Evolutionary conservation across 179 eudicot genomes (phyloP).

Genomic region (Beta corolliflora): DNA sequence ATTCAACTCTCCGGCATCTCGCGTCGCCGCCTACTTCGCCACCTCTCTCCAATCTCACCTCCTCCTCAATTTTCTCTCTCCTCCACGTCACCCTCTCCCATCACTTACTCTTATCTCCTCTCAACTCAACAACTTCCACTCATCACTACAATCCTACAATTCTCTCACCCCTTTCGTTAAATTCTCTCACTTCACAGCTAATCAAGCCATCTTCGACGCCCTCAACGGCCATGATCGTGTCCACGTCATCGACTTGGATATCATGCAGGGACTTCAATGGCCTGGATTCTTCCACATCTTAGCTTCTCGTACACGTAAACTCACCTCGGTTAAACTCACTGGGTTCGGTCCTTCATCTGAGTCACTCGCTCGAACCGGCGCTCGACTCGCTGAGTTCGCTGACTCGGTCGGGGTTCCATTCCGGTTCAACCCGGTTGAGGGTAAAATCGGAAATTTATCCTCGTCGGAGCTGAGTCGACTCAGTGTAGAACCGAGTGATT

Average conservation of each 20-base stretch:
- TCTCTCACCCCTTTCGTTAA: conserved; percentile 47
- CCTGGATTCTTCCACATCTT: conserved; percentile 64
- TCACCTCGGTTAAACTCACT: conserved; percentile 42
- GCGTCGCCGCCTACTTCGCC: conserved; percentile 57
- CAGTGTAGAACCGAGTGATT: background rate
- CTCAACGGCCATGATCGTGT: conserved; percentile 42
- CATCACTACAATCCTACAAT: conserved; percentile 51
- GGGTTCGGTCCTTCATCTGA: conserved; percentile 47
- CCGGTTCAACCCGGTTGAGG: conserved; percentile 48
- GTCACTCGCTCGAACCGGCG: conserved; percentile 44
- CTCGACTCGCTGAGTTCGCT: conserved; percentile 55
- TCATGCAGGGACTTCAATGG: conserved; percentile 73
- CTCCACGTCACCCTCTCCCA: background rate
- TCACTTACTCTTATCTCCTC: conserved; percentile 4
- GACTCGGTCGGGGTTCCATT: conserved; percentile 47
- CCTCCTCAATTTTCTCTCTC: conserved; percentile 35
- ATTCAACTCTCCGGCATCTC: conserved; percentile 47
- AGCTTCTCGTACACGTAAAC: conserved; percentile 39
- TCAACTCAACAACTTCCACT: conserved; percentile 36
- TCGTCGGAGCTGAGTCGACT: conserved; percentile 39
- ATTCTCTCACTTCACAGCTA: conserved; percentile 65
- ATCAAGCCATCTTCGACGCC: conserved; percentile 59
- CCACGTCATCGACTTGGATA: conserved; percentile 55
- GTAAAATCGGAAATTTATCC: conserved; percentile 43
- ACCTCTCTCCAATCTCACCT: conserved; percentile 43